phyloP scores from a whole-genome alignment of 2,329 filamentous ascomycete species.

The Acephala macrosclerotiorum region DNA sequence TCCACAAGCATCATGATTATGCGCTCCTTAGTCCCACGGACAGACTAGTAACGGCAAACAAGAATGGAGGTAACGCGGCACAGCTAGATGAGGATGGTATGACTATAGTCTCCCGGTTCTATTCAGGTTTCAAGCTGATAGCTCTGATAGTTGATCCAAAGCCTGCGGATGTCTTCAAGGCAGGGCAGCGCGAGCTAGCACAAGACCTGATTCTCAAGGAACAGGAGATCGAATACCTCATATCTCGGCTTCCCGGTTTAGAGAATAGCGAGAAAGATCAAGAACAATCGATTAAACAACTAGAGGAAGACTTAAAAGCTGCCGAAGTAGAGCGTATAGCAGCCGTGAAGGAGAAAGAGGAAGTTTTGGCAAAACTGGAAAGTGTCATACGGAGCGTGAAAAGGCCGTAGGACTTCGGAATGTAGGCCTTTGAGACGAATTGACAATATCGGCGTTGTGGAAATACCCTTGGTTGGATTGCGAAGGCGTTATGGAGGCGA shows the following conservation, averaged over 20 bases:
- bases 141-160: constrained; percentile 62
- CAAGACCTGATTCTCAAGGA: constrained; percentile 80
- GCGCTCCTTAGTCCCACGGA: constrained; percentile 64
- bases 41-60: constrained; percentile 63
- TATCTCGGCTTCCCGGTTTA: constrained; percentile 77
- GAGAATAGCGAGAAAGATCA: constrained; percentile 82
- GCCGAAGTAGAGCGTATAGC: constrained; percentile 69
- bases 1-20: constrained; percentile 73
- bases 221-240: constrained; percentile 82
- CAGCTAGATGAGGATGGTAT: constrained; percentile 34
- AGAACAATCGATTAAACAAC: constrained; percentile 67
- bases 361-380: constrained; percentile 66
- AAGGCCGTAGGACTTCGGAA: constrained; percentile 54
- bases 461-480: constrained; percentile 26
- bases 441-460: constrained; percentile 29
- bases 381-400: constrained; percentile 65
- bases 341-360: constrained; percentile 69
- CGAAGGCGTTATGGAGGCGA: background rate
- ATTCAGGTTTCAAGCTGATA: constrained; percentile 24
- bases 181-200: constrained; percentile 75
- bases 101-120: background rate
- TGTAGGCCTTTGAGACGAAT: background rate
- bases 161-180: constrained; percentile 68
- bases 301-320: constrained; percentile 70
- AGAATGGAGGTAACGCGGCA: constrained; percentile 35